Base-by-base conservation (phyloP, 306 rosid genomes). In the Betula pendula region DNA sequence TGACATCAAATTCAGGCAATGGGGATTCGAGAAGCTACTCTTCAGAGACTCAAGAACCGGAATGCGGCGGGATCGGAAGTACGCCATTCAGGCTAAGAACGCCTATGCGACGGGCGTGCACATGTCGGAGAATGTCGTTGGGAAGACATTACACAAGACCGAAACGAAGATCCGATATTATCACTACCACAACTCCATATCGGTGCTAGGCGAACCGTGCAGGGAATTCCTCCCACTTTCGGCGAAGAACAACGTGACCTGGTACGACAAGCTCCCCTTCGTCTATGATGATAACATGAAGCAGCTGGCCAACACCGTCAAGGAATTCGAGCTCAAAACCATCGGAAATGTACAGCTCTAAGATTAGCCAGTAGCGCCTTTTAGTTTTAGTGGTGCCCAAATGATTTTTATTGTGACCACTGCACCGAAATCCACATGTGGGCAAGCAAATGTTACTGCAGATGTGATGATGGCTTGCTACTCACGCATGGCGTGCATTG, bases 61-160 rank as follows among this genome's bases (percentile, higher is more conserved):
- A 25, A 79, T 80, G 55, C 67, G 84, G 44, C 69, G 87, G 65
- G 84, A 84, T 42, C 62, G 82, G 27, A 84, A 80, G 38, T 84
- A 84, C 52, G 87, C 87, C 2, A 81, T 84, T 43, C 84, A 84
- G 70, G 79, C 84, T 10, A 84, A 62, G 75, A 81, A 84, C 27
- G 87, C 84, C 5, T 84, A 76, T 44, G 81, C 84, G 4, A 84
- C 84, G 2, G 87, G 87, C 12, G 87, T 84, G 35, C 87, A 84
- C 84, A 84, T 84, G 87, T 84, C 87, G 4, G 84, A 84, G 68
- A 84, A 84, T 60, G 82, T 84, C 59, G 67, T 81, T 3, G 84
- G 87, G 7, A 84, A 80, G 35, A 84, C 84, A 11, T 51, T 70
- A 58, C 84, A 84, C 75, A 63, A 84, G 22, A 84, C 87, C 0